Evolutionary conservation across 768 basidiomycete genomes (phyloP).

Genomic region (Amanita pallidorosea): DNA sequence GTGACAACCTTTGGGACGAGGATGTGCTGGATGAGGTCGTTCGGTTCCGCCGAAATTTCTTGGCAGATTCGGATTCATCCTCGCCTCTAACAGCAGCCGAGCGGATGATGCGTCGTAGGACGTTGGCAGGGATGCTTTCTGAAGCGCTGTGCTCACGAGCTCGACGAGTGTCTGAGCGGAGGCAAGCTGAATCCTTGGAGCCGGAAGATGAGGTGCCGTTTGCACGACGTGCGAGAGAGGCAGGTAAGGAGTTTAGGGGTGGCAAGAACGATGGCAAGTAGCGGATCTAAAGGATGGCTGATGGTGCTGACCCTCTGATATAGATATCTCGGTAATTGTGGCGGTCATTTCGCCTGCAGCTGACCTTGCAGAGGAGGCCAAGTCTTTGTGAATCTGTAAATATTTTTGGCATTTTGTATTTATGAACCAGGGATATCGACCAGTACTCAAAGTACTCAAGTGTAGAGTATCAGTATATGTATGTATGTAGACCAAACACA

Average conservation of each 20-base stretch:
- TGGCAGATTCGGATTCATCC: background rate
- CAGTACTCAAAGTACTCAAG: too few species aligned
- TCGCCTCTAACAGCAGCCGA: conserved; percentile 4
- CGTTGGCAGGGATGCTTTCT: conserved; percentile 60
- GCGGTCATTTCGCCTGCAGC: conserved; percentile 22
- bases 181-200: background rate
- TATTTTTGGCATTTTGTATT: background rate
- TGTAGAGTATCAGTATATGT: background rate
- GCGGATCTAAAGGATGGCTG: background rate
- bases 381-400: background rate
- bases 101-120: conserved; percentile 30
- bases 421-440: background rate
- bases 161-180: conserved; percentile 50
- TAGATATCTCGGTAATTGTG: conserved; percentile 29
- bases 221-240: conserved; percentile 66
- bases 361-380: background rate
- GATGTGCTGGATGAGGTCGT: conserved; percentile 77
- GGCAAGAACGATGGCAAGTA: conserved; percentile 76
- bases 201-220: conserved; percentile 62
- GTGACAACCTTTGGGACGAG: conserved; percentile 84
- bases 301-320: background rate
- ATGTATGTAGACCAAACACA: background rate
- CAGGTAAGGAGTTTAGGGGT: conserved; percentile 61
- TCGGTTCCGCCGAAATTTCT: conserved; percentile 31
- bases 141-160: conserved; percentile 79